phyloP scores from a whole-genome alignment of 768 basidiomycete species.

The Boletus barrowsii region DNA sequence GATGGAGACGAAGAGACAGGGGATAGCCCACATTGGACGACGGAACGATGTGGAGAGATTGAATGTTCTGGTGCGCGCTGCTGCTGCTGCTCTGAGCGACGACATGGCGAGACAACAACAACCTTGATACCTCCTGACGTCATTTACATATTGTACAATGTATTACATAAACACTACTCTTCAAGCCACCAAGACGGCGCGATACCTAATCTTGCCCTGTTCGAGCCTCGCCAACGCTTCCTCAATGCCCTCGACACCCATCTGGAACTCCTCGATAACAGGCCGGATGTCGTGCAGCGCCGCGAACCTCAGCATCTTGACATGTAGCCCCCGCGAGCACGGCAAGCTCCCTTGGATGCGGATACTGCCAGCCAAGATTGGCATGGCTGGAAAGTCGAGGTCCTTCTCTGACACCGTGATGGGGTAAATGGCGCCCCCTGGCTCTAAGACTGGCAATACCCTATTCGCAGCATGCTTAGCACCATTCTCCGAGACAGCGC shows the following conservation, averaged over 20 bases:
- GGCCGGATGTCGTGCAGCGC: slow-evolving; percentile 30
- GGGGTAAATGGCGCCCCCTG: slow-evolving; percentile 23
- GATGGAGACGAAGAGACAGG: neutral
- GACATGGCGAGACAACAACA: slow-evolving; percentile 8
- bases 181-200: slow-evolving; percentile 27
- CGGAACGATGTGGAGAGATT: neutral
- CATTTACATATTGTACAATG: neutral
- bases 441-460: slow-evolving; percentile 26
- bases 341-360: slow-evolving; percentile 25
- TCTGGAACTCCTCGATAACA: slow-evolving; percentile 31
- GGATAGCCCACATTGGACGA: slow-evolving; percentile 4
- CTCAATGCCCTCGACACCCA: slow-evolving; percentile 31
- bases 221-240: slow-evolving; percentile 26
- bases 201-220: slow-evolving; percentile 29
- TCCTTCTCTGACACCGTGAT: slow-evolving; percentile 24
- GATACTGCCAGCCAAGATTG: slow-evolving; percentile 15
- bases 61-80: neutral
- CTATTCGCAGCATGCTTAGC: slow-evolving; percentile 8
- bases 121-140: neutral
- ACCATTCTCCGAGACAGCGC: neutral
- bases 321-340: slow-evolving; percentile 27
- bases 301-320: slow-evolving; percentile 35
- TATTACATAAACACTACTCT: no score
- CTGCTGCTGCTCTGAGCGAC: slow-evolving; percentile 9
- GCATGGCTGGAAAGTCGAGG: slow-evolving; percentile 21